Base-by-base conservation (phyloP, 2,329 filamentous ascomycete genomes). In the Penicillium sp. region DNA sequence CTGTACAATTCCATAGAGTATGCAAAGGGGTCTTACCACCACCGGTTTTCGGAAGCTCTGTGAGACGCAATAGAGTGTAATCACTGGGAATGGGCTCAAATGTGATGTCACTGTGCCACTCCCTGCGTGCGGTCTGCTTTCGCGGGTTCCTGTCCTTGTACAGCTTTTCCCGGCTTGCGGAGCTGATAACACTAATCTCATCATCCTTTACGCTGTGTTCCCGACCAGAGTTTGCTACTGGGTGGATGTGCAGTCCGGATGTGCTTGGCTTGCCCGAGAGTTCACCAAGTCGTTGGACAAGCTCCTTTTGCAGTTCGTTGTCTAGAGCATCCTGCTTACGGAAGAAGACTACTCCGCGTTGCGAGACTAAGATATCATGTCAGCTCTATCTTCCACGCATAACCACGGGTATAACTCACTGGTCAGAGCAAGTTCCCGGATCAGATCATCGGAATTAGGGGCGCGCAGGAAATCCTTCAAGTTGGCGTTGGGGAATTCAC, bases 291-390 rank as follows among this genome's bases (percentile, higher is more conserved):
- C 78, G 73, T 55, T 83, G 80, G 46, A 77, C 76, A 15, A 84
- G 76, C 19, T 78, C 69, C 70, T 85, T 85, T 62, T 84, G 82
- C 15, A 81, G 72, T 5, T 81, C 75, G 43, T 82, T 76, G 49
- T 74, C 76, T 13, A 84, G 71, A 37, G 76, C 74, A 62, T 80
- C 73, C 60, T 84, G 81, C 45, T 77, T 77, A 46, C 81, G 79
- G 71, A 83, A 82, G 71, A 84, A 83, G 19, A 83, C 78, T 0
- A 84, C 81, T 1, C 81, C 81, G 7, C 81, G 75, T 59, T 81
- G 77, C 2, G 80, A 83, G 49, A 83, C 81, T 81, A 43, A 8
- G 2, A 8, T 13, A 3, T 8, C 3, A 6, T 13, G 23, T 62
- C 21, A 62, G 45, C 23, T 17, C 12, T 33, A 15, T 33, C 13